These are phyloP conservation scores for Septoria petroselini DNA, from an alignment of 2,329 filamentous ascomycete species.

Conservation along the genomic window DNA sequence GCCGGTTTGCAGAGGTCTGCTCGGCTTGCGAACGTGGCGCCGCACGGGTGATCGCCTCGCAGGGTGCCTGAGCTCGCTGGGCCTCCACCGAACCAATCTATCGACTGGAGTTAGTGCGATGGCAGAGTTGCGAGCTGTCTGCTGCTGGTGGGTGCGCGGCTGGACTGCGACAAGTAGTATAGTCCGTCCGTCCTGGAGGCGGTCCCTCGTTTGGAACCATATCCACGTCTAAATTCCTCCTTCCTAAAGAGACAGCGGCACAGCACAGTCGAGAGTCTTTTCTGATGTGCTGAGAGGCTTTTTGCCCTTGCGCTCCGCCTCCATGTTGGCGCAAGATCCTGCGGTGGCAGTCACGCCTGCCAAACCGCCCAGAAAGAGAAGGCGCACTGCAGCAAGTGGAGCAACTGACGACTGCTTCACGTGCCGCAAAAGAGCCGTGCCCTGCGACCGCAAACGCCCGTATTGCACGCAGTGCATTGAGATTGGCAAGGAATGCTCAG, in stretches of 20 bases:
- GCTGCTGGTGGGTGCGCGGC: neutral
- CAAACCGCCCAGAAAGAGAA: constrained; percentile 58
- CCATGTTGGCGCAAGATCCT: constrained; percentile 18
- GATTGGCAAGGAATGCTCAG: constrained; percentile 85
- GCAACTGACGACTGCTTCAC: constrained; percentile 94
- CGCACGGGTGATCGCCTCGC: constrained; percentile 10
- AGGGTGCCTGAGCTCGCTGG: constrained; percentile 1
- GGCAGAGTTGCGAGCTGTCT: constrained; percentile 8
- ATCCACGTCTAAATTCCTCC: too few species aligned
- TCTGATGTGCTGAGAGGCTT: neutral
- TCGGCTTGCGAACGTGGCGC: neutral
- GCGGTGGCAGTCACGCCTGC: constrained; percentile 12
- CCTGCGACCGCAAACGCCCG: constrained; percentile 86
- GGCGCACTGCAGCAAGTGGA: constrained; percentile 83
- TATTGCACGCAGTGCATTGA: constrained; percentile 96
- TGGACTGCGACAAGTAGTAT: neutral
- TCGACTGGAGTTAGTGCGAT: constrained; percentile 11
- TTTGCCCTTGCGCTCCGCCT: constrained; percentile 2
- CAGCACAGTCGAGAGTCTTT: neutral
- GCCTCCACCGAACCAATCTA: constrained; percentile 11
- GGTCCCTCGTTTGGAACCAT: neutral
- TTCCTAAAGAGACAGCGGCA: neutral
- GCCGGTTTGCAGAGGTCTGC: neutral
- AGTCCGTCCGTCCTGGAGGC: neutral
- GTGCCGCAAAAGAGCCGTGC: constrained; percentile 76